Evolutionary conservation across 352 stramenopile genomes (phyloP).

Genomic region (Plasmopara halstedii): DNA sequence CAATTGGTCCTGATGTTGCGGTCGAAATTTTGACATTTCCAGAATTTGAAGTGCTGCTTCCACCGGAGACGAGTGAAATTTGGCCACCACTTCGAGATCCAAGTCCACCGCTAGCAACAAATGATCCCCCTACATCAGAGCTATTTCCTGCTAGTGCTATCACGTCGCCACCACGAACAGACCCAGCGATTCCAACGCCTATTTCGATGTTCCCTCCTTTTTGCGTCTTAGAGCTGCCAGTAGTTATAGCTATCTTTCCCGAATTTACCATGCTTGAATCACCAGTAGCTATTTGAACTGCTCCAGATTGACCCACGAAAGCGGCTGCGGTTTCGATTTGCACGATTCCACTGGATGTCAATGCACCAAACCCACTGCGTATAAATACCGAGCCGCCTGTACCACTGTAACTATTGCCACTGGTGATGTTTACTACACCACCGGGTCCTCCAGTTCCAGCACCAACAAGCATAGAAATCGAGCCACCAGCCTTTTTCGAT

Average conservation of each 20-base stretch:
- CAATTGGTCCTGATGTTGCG: conserved; percentile 10
- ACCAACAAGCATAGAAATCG: conserved; percentile 18
- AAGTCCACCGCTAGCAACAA: conserved; percentile 12
- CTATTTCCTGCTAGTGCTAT: conserved; percentile 17
- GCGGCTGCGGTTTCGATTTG: conserved; percentile 12
- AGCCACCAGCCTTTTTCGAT: conserved; percentile 11
- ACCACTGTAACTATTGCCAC: conserved; percentile 13
- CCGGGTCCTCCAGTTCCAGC: conserved; percentile 11
- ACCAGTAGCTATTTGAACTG: conserved; percentile 12
- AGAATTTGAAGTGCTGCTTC: conserved; percentile 15
- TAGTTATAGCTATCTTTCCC: conserved; percentile 15
- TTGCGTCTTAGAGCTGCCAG: conserved; percentile 15
- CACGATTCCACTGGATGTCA: conserved; percentile 18
- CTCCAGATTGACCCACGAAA: conserved; percentile 14
- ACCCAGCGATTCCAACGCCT: conserved; percentile 12
- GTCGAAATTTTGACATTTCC: conserved; percentile 11
- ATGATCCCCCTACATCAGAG: conserved; percentile 15
- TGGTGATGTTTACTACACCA: conserved; percentile 16
- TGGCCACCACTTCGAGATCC: conserved; percentile 20
- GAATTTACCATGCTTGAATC: conserved; percentile 10
- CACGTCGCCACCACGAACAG: conserved; percentile 15
- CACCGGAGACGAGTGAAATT: conserved; percentile 15
- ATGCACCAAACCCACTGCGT: conserved; percentile 9
- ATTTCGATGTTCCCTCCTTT: conserved; percentile 17
- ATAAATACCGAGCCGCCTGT: conserved; percentile 22